Evolutionary conservation across 1,284 basidiomycete genomes (phyloP).

Genomic region (Gastroboletus turbinatus): DNA sequence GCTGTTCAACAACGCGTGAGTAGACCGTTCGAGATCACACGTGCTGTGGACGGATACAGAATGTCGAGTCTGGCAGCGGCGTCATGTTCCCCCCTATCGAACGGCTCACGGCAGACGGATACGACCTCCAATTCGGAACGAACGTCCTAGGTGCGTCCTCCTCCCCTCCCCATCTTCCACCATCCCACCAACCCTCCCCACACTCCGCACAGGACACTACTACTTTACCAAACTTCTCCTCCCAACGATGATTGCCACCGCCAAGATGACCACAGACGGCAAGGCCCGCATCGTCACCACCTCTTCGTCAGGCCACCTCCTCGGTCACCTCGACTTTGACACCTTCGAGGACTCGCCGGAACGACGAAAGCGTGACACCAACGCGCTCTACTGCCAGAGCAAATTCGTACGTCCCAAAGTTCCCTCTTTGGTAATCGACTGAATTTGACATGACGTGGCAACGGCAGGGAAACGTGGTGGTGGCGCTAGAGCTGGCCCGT

Average conservation of each 20-base stretch:
- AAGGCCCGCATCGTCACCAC: constrained; percentile 45
- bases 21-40: neutral
- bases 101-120: constrained; percentile 47
- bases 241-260: constrained; percentile 40
- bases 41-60: neutral
- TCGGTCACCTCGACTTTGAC: constrained; percentile 34
- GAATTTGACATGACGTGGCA: neutral
- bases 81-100: constrained; percentile 49
- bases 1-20: constrained; percentile 31
- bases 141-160: constrained; percentile 43
- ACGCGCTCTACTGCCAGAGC: constrained; percentile 43
- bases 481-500: constrained; percentile 24
- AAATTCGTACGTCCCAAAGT: constrained; percentile 39
- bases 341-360: constrained; percentile 39
- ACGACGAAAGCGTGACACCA: constrained; percentile 29
- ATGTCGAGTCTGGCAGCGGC: constrained; percentile 44
- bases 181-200: neutral
- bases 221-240: constrained; percentile 51
- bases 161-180: no score
- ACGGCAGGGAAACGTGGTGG: constrained; percentile 25
- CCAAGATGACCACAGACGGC: constrained; percentile 29
- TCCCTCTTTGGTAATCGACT: no score
- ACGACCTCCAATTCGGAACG: constrained; percentile 59
- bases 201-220: constrained; percentile 37
- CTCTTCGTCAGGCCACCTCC: constrained; percentile 37